Base-by-base conservation (phyloP, 441 rosid species). In the Aleurites moluccanus region DNA sequence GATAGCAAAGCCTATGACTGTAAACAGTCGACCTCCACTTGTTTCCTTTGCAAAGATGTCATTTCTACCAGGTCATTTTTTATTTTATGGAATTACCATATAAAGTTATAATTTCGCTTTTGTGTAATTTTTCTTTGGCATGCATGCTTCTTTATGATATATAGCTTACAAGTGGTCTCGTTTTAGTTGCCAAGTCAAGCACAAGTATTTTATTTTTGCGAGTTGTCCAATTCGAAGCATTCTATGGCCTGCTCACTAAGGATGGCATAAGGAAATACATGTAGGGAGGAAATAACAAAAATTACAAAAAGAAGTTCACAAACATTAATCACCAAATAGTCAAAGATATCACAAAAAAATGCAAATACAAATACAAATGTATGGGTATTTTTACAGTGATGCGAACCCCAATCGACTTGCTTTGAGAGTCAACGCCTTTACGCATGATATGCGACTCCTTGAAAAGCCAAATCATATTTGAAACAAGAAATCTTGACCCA, bases 1-100 rank as follows among this genome's bases (percentile, higher is more conserved):
- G 23, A 85, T 94, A 81, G 88, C 93, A 83, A 94, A 92, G 87
- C 97, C 99, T 62, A 84, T 79, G 82, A 81, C 81, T 63, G 82
- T 94, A 73, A 69, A 63, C 78, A 85, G 59, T 79, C 89, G 84
- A 67, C 97, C 98, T 73, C 98, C 98, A 33, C 78, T 83, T 71
- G 80, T 92, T 75, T 85, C 98, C 44, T 88, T 91, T 83, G 75
- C 86, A 62, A 84, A 61, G 82, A 92, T 96, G 98, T 89, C 97
- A 74, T 96, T 94, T 83, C 62, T 86, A 69, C 96, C 98, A 90
- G 98, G 98, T 96, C 67, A 83, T 65, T 6, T 56, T 79, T 42
- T 66, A 8, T 45, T 5, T 23, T 50, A n/a, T 1, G 55, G 18
- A 8, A 27, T 38, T 20, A 35, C 28, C 44, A 49, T 40, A 61